Conservation (phyloP, 179 eudicot genomes). For the Beta macrorhiza region DNA sequence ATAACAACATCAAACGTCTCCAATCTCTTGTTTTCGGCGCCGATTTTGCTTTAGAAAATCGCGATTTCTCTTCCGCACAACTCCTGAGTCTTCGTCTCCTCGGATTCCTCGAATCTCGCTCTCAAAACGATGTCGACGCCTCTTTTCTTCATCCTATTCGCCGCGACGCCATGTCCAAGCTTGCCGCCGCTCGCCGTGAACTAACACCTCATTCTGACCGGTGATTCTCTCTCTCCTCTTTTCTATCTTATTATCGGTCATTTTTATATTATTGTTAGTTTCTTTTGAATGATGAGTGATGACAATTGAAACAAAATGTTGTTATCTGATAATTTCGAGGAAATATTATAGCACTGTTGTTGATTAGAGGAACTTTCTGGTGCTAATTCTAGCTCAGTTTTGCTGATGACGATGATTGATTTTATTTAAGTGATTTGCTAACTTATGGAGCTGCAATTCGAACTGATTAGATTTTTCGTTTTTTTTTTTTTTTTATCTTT, state of each 20-base stretch:
- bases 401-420: not conserved
- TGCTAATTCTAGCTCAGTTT: not conserved
- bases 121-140: constrained; percentile 46
- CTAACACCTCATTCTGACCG: constrained; percentile 61
- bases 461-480: not conserved
- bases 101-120: constrained; percentile 86
- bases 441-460: not conserved
- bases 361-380: not conserved
- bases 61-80: constrained; percentile 63
- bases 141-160: constrained; percentile 72
- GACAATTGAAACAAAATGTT: no score
- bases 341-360: not conserved
- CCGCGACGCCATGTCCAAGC: constrained; percentile 56
- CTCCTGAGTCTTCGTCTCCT: constrained; percentile 66
- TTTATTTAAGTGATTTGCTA: not conserved
- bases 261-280: not conserved
- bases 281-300: no score
- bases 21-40: constrained; percentile 88
- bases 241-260: not conserved
- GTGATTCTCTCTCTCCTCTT: constrained; percentile 29
- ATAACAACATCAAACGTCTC: constrained; percentile 60
- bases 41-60: constrained; percentile 52
- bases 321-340: not conserved
- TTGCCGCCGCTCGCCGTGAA: constrained; percentile 53
- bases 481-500: not conserved